Evolutionary conservation across 768 basidiomycete genomes (phyloP), one percentile per base, ranked within the genome.

Genomic region (Boletus fagicola): DNA sequence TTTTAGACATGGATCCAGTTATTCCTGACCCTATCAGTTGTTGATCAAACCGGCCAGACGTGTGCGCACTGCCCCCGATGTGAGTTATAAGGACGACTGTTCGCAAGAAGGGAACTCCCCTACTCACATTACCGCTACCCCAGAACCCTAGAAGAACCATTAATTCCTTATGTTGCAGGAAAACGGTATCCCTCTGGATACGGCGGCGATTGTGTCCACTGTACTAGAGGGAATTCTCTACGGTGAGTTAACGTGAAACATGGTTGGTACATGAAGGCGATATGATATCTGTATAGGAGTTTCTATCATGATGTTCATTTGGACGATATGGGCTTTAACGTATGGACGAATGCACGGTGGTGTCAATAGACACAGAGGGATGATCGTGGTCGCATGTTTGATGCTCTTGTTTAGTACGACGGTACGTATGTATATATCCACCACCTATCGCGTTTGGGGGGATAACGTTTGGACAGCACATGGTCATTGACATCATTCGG

Each of bases 261-360:
- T 28, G 18, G 13, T 39, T 20, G 12, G 5, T 51, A 4, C n/a
- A 51, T 18, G 22, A 18, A 3, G 13, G 18, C 10, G 49, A 51
- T 58, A 20, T n/a, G 26, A 43, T 35, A 15, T n/a, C 11, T 24
- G 10, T 15, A 18, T 38, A 72, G 72, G 70, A 8, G 61, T 70
- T 58, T 72, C 70, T 28, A 22, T 69, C 4, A 54, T 71, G 24
- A 67, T 73, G 72, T 73, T 69, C 55, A 62, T 65, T 1, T 61
- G 62, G 16, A 71, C 71, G 1, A 26, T 71, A 16, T 69, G 62
- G 59, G 58, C 60, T 18, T 53, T 70, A 1, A 47, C 62, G 26
- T 39, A 49, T 1, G 53, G 60, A 42, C 61, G 53, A 9, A 39
- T 1, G 28, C 47, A 33, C 5, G 12, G 39, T 11, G 31, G 47